A percentile compares a stretch with the other conserved stretches of the same genome.
Conservation (phyloP, 495 filamentous ascomycete genomes). For the Hypoxylon crocopeplum region DNA sequence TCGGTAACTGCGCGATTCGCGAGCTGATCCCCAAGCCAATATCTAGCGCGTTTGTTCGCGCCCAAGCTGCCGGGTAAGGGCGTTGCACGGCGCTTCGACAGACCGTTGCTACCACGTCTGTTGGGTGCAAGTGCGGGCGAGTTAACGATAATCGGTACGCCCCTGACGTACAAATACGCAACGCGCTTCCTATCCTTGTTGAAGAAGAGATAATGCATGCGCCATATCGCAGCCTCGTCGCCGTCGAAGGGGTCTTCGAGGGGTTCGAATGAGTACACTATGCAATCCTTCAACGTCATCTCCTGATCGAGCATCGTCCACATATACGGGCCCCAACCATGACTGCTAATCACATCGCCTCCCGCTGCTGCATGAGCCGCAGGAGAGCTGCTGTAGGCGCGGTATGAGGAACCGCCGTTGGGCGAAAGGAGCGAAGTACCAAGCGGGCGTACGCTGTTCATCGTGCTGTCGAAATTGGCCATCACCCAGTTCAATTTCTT, state of each 20-base stretch:
- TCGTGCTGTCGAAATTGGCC: constrained; percentile 80
- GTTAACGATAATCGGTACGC: constrained; percentile 81
- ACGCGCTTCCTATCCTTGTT: constrained; percentile 93
- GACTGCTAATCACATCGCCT: constrained; percentile 42
- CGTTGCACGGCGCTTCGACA: constrained; percentile 45
- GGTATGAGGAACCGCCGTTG: constrained; percentile 27
- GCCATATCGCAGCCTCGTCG: constrained; percentile 93
- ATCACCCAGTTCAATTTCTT: constrained; percentile 81
- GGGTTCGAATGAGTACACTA: constrained; percentile 83
- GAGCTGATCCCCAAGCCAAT: constrained; percentile 77
- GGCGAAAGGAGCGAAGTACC: constrained; percentile 40
- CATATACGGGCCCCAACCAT: constrained; percentile 81
- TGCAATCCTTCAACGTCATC: constrained; percentile 86
- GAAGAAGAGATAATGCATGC: constrained; percentile 96
- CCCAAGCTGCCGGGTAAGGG: constrained; percentile 40
- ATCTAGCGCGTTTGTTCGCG: constrained; percentile 74
- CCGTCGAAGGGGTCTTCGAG: constrained; percentile 85
- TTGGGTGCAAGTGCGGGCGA: constrained; percentile 56
- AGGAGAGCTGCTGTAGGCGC: constrained; percentile 41
- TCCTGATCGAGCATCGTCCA: constrained; percentile 91
- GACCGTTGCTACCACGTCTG: constrained; percentile 37
- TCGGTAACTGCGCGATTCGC: constrained; percentile 49
- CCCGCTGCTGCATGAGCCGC: constrained; percentile 31
- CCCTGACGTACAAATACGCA: constrained; percentile 89
- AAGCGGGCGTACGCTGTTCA: constrained; percentile 81